Conservation (phyloP, 1,284 basidiomycete genomes). For the Agroathelia rolfsii region DNA sequence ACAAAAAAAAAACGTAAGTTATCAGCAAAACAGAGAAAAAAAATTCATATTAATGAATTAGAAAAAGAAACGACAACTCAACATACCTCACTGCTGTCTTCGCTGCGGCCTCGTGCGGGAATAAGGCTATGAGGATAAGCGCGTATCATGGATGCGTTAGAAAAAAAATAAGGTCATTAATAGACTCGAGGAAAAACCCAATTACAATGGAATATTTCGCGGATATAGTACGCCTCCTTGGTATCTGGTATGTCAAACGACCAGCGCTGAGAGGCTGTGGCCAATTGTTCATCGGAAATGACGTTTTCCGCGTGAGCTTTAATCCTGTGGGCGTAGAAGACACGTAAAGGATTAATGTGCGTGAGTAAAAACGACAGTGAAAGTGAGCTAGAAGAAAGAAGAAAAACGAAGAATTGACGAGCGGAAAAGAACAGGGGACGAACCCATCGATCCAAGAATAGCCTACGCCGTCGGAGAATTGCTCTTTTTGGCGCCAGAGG, state of each 20-base stretch:
- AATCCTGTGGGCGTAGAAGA: too few species aligned
- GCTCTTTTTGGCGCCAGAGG: constrained; percentile 99
- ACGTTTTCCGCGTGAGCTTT: constrained; percentile 77
- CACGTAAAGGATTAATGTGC: too few species aligned
- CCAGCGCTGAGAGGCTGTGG: constrained; percentile 71
- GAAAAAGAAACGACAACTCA: constrained; percentile 12
- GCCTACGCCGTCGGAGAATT: constrained; percentile 98
- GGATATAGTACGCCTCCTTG: constrained; percentile 95
- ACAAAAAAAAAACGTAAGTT: too few species aligned
- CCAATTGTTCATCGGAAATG: constrained; percentile 80
- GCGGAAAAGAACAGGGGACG: constrained; percentile 14
- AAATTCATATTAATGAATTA: constrained; percentile 9
- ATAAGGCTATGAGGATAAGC: too few species aligned
- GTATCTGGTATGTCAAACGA: constrained; percentile 83
- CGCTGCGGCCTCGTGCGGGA: constrained; percentile 82
- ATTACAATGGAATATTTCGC: constrained; percentile 83
- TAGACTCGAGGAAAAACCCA: constrained; percentile 3
- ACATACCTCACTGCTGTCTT: constrained; percentile 83
- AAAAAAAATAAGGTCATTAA: constrained; percentile 10
- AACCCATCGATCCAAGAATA: constrained; percentile 99
- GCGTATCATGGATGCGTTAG: too few species aligned
- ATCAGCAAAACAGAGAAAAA: constrained; percentile 10
- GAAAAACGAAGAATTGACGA: constrained; percentile 4
- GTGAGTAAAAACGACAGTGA: too few species aligned
- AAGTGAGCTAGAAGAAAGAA: not conserved